A percentile compares a stretch with the other conserved stretches of the same genome.
Evolutionary conservation across 805 yeast genomes (phyloP).

Genomic region (Grigorovia yakushimaensis): DNA sequence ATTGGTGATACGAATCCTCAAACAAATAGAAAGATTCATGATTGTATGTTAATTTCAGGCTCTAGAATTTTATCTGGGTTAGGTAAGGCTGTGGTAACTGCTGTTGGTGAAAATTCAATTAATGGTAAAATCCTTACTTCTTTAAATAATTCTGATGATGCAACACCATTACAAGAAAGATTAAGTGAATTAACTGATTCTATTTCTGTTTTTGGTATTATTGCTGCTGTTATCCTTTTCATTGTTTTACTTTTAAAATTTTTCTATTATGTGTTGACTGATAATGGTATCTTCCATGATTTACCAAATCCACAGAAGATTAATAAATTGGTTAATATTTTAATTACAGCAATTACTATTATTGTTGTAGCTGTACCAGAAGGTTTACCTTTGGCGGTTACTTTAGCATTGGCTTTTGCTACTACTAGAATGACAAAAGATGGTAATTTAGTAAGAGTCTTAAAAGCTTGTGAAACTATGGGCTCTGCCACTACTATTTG

Average conservation of each 20-base stretch:
- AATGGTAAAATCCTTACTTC: conserved; percentile 89
- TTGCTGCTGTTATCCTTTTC: conserved; percentile 77
- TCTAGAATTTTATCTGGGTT: conserved; percentile 79
- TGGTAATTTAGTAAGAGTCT: conserved; percentile 88
- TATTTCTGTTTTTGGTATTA: conserved; percentile 86
- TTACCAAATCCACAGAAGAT: conserved; percentile 67
- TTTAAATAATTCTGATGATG: conserved; percentile 62
- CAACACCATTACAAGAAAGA: conserved; percentile 82
- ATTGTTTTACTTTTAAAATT: conserved; percentile 70
- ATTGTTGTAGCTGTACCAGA: conserved; percentile 99
- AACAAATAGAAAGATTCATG: conserved; percentile 31
- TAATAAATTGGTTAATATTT: conserved; percentile 67
- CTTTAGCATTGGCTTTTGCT: conserved; percentile 93
- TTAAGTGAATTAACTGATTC: conserved; percentile 79
- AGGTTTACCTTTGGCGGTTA: conserved; percentile 95
- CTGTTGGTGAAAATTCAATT: conserved; percentile 82
- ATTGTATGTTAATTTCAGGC: conserved; percentile 86
- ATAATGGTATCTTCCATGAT: conserved; percentile 33
- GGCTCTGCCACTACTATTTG: conserved; percentile 95
- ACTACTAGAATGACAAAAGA: conserved; percentile 97
- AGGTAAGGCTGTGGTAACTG: conserved; percentile 78
- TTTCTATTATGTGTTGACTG: conserved; percentile 44
- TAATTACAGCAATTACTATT: conserved; percentile 85
- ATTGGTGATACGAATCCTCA: conserved; percentile 5
- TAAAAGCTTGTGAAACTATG: conserved; percentile 95